Conservation (phyloP, 148 eudicot genomes). For the Rhododendron kiyosumense region DNA sequence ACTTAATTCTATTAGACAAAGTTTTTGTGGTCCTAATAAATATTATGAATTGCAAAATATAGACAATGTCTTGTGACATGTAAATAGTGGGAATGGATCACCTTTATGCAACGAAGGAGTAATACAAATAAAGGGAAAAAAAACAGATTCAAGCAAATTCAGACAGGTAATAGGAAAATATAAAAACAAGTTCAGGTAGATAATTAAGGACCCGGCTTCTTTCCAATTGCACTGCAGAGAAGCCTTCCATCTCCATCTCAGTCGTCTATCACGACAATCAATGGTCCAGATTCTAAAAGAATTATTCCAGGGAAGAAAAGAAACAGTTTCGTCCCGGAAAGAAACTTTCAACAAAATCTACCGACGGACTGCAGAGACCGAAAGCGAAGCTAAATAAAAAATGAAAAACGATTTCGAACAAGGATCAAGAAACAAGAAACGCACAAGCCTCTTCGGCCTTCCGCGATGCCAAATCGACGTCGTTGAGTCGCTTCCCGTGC, state of each 20-base stretch:
- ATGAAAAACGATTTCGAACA: not conserved
- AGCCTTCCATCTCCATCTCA: too few species aligned
- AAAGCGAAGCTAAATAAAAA: not conserved
- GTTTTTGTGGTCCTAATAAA: not conserved
- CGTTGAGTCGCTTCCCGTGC: conserved; percentile 46
- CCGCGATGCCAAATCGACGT: conserved; percentile 54
- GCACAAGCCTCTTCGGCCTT: conserved; percentile 78
- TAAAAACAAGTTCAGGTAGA: too few species aligned
- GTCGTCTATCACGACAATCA: too few species aligned
- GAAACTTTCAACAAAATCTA: too few species aligned
- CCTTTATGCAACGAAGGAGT: not conserved
- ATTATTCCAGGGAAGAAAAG: too few species aligned
- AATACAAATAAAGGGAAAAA: not conserved
- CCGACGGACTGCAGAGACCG: not conserved
- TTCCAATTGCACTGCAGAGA: too few species aligned
- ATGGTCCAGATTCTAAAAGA: too few species aligned
- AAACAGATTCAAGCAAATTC: too few species aligned
- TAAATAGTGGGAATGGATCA: not conserved
- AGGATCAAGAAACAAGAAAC: conserved; percentile 16
- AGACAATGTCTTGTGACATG: not conserved
- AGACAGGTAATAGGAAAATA: too few species aligned
- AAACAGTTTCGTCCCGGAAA: too few species aligned
- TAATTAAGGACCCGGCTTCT: too few species aligned
- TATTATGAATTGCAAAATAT: not conserved
- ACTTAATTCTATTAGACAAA: not conserved